A percentile compares a stretch with the other conserved stretches of the same genome.
These are phyloP conservation scores for Ophiobolus disseminans DNA, from an alignment of 2,329 filamentous ascomycete genomes.

Conservation along the genomic window DNA sequence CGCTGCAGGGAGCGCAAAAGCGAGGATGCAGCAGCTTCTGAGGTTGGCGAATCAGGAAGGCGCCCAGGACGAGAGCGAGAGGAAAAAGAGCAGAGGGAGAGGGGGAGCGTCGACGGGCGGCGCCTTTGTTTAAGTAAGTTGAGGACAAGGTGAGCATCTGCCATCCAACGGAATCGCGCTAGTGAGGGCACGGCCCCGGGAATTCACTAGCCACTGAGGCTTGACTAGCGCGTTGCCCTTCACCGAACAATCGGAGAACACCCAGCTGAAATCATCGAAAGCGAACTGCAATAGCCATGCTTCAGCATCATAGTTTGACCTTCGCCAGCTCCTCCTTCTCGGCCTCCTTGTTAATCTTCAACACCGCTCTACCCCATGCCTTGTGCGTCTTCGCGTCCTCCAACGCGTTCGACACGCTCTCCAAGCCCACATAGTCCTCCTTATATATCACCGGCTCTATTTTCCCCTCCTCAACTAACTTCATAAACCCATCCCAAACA, in stretches of 20 bases:
- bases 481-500: conserved; percentile 61
- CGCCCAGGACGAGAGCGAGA: neutral
- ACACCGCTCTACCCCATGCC: conserved; percentile 64
- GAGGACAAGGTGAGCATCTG: conserved; percentile 19
- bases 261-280: too few species aligned
- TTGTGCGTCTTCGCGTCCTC: conserved; percentile 59
- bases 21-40: neutral
- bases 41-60: conserved; percentile 1
- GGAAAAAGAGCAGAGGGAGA: conserved; percentile 2
- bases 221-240: too few species aligned
- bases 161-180: conserved; percentile 30
- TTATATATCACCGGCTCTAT: conserved; percentile 62
- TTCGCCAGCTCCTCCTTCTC: conserved; percentile 9
- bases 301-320: conserved; percentile 16
- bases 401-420: conserved; percentile 57
- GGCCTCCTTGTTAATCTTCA: conserved; percentile 50
- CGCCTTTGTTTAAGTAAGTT: conserved; percentile 27
- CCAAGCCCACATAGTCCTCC: conserved; percentile 58
- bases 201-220: too few species aligned
- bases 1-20: conserved; percentile 4
- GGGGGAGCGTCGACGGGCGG: conserved; percentile 17
- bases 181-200: conserved; percentile 13
- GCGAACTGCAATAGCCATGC: too few species aligned
- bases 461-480: conserved; percentile 55
- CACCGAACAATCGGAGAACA: too few species aligned